Evolutionary conservation across 441 rosid genomes (phyloP).

Genomic region (Erodium chrysanthum): DNA sequence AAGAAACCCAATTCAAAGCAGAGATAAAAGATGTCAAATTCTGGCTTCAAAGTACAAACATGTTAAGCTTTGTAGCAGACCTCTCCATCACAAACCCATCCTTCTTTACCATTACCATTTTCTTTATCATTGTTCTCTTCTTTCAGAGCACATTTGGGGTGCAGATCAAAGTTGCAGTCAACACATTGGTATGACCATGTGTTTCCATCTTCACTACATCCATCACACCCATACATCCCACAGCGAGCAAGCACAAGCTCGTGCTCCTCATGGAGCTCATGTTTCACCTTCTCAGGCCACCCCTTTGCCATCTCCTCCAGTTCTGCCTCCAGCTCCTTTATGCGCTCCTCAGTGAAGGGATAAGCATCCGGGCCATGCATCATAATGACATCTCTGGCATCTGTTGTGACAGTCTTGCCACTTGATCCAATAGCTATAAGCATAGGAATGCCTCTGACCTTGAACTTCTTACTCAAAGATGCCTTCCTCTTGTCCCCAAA

Average conservation of each 20-base stretch:
- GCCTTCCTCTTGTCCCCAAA: conserved; percentile 23
- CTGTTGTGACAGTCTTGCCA: conserved; percentile 17
- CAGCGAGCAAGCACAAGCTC: conserved; percentile 18
- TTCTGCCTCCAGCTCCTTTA: not conserved
- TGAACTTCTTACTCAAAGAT: conserved; percentile 21
- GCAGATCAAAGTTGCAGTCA: conserved; percentile 24
- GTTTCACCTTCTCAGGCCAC: conserved; percentile 29
- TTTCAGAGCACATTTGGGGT: conserved; percentile 23
- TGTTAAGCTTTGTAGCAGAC: conserved; percentile 11
- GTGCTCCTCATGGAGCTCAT: conserved; percentile 23
- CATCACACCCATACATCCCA: conserved; percentile 15
- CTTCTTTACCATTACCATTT: conserved; percentile 5
- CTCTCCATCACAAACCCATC: conserved; percentile 16
- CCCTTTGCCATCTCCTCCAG: conserved; percentile 14
- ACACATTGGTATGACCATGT: conserved; percentile 20
- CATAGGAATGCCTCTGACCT: conserved; percentile 24
- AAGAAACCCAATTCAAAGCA: not conserved
- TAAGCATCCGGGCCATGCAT: not conserved
- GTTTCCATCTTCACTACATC: conserved; percentile 18
- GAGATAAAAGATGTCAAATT: not conserved
- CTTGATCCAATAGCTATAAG: conserved; percentile 27
- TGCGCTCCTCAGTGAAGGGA: not conserved
- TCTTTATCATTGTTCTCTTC: not conserved
- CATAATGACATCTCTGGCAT: not conserved
- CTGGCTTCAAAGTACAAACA: not conserved